These are phyloP conservation scores for Trichoderma asperellum DNA, from an alignment of 2,329 filamentous ascomycete genomes.

Conservation along the genomic window DNA sequence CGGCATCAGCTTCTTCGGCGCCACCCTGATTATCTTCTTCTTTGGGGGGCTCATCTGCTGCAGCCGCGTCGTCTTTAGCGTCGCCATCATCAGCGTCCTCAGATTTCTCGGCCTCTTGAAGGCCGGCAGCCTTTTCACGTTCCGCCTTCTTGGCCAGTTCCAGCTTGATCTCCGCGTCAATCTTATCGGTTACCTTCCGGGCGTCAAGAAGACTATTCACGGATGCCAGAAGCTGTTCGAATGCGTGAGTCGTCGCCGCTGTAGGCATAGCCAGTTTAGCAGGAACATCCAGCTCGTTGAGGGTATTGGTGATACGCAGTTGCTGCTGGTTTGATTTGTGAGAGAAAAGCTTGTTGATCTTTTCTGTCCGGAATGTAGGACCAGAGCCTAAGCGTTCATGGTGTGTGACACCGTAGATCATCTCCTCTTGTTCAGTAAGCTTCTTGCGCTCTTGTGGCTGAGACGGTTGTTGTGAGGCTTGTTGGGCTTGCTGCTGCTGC, in stretches of 20 bases:
- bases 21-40: conserved; percentile 32
- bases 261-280: conserved; percentile 75
- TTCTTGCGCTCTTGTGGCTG: conserved; percentile 63
- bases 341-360: conserved; percentile 75
- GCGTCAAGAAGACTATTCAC: conserved; percentile 73
- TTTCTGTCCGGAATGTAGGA: conserved; percentile 86
- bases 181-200: conserved; percentile 74
- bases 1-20: conserved; percentile 30
- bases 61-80: conserved; percentile 22
- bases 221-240: conserved; percentile 69
- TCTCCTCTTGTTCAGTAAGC: conserved; percentile 75
- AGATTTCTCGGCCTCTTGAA: conserved; percentile 23
- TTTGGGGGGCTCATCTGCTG: conserved; percentile 32
- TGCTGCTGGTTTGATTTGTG: conserved; percentile 79
- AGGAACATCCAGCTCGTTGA: conserved; percentile 73
- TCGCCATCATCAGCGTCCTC: conserved; percentile 31
- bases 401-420: conserved; percentile 80
- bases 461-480: conserved; percentile 39
- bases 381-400: conserved; percentile 85
- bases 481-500: conserved; percentile 35
- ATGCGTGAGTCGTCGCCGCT: conserved; percentile 68
- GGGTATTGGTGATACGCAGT: conserved; percentile 71
- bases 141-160: conserved; percentile 61
- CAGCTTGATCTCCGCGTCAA: conserved; percentile 70
- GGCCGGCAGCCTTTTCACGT: conserved; percentile 47